Evolutionary conservation across 75 land plant species (phyloP).

Genomic region (Selaginella moellendorffii): DNA sequence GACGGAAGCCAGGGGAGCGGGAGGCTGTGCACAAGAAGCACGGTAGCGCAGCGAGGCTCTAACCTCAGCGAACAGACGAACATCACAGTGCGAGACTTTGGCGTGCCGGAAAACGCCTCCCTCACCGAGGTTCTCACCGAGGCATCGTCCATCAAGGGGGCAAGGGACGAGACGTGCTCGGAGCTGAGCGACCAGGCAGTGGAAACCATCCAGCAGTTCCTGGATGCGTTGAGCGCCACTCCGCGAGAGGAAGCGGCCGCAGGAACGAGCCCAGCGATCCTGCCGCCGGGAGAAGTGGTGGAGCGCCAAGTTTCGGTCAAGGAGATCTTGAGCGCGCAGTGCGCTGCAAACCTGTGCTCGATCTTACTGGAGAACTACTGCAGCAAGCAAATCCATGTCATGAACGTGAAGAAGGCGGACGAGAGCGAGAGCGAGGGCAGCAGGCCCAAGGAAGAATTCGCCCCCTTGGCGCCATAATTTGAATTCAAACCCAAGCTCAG

Average conservation of each 20-base stretch:
- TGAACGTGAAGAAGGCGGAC: not conserved
- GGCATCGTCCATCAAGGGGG: not conserved
- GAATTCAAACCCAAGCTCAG: too few relatives aligned
- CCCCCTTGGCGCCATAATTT: too few relatives aligned
- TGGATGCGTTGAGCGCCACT: not conserved
- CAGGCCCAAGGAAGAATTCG: not conserved
- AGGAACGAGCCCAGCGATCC: not conserved
- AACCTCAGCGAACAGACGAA: not conserved
- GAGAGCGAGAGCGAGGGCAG: not conserved
- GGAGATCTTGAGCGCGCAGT: not conserved
- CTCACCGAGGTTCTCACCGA: not conserved
- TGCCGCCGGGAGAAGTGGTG: not conserved
- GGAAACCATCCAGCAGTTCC: not conserved
- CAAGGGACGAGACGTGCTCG: not conserved
- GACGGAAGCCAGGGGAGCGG: not conserved
- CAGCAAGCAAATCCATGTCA: not conserved
- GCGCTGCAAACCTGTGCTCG: not conserved
- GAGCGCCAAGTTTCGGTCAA: not conserved
- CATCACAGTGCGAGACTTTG: not conserved
- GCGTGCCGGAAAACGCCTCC: not conserved
- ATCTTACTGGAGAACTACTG: not conserved
- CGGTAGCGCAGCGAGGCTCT: slow-evolving; percentile 1
- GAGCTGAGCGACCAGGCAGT: not conserved
- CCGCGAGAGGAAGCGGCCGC: not conserved
- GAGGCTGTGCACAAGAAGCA: not conserved